Evolutionary conservation across 768 basidiomycete genomes (phyloP).

Genomic region (Rhizopogon vinicolor): DNA sequence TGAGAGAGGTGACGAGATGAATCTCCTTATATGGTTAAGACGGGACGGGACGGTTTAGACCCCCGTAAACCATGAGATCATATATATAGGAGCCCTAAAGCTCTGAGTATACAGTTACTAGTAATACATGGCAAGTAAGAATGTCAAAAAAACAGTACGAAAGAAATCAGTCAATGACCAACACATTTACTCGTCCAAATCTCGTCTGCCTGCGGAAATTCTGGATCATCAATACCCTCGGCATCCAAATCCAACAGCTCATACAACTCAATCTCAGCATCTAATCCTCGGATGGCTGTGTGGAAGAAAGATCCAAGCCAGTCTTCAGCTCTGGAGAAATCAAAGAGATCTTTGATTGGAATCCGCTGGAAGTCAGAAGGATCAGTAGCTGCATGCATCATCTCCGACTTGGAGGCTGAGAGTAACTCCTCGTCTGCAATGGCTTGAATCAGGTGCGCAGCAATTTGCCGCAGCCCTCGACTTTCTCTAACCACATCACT

Average conservation of each 20-base stretch:
- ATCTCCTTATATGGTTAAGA: too few relatives aligned
- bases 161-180: too few relatives aligned
- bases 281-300: neutral
- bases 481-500: neutral
- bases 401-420: neutral
- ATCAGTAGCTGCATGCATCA: neutral
- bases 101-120: too few relatives aligned
- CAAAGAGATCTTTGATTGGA: neutral
- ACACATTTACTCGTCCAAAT: neutral
- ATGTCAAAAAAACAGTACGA: too few relatives aligned
- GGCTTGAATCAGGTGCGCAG: neutral
- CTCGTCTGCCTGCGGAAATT: neutral
- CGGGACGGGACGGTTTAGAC: too few relatives aligned
- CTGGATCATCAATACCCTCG: neutral
- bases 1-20: too few relatives aligned
- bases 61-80: too few relatives aligned
- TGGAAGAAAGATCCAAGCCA: neutral
- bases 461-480: neutral
- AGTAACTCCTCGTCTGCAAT: neutral
- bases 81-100: too few relatives aligned
- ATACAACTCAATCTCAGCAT: slow-evolving; percentile 3
- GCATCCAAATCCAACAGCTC: slow-evolving; percentile 5
- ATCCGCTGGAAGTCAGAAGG: neutral
- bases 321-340: neutral
- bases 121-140: too few relatives aligned